Evolutionary conservation across 2,329 filamentous ascomycete genomes (phyloP).

Genomic region (Fusarium abutilonis): DNA sequence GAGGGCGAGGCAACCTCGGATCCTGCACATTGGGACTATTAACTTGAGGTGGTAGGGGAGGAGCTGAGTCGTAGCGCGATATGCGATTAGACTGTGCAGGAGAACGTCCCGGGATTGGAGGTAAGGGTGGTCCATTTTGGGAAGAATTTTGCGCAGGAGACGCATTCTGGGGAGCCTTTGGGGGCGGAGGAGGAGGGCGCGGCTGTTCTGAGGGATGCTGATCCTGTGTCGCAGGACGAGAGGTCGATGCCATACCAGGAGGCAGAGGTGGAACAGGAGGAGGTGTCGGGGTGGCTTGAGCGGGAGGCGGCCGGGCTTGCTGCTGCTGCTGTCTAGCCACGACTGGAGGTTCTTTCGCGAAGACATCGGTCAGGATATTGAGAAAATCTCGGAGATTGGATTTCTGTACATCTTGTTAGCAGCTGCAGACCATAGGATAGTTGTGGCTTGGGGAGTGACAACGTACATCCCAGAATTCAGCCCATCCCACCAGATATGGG

Average conservation of each 20-base stretch:
- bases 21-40: conserved; percentile 21
- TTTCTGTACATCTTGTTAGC: conserved; percentile 62
- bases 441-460: background rate
- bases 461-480: conserved; percentile 87
- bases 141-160: conserved; percentile 39
- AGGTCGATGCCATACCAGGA: conserved; percentile 62
- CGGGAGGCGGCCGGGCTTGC: conserved; percentile 55
- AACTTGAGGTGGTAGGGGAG: conserved; percentile 55
- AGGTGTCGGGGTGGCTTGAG: conserved; percentile 55
- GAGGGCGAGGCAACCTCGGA: conserved; percentile 25
- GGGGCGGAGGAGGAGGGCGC: conserved; percentile 63
- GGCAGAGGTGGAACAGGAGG: conserved; percentile 79
- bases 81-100: conserved; percentile 33
- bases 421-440: background rate
- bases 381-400: conserved; percentile 86
- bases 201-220: conserved; percentile 48
- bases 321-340: conserved; percentile 68
- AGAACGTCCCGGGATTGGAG: conserved; percentile 36
- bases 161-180: conserved; percentile 59
- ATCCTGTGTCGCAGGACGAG: conserved; percentile 51
- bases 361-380: conserved; percentile 82
- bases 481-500: conserved; percentile 92
- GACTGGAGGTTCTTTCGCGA: conserved; percentile 94
- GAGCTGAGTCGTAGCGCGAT: conserved; percentile 60
- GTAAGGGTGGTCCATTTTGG: conserved; percentile 47